Evolutionary conservation across 257 asterid species (phyloP), one percentile per base, ranked within the genome.

Genomic region (Nemophila menziesii): DNA sequence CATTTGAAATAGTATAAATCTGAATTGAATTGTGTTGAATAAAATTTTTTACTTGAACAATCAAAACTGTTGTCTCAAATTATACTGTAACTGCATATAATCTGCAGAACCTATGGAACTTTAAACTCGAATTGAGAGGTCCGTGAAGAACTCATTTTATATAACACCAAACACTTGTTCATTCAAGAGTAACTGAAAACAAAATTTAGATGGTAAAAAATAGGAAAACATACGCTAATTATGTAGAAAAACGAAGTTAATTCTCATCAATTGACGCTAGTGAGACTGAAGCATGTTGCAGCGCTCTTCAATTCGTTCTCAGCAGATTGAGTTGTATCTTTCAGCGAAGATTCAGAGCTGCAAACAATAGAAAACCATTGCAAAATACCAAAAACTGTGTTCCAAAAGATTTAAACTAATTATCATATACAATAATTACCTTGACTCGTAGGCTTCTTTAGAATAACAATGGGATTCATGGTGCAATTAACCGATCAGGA

Each of bases 201-300:
- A 43, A 29, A 12, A 18, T 16, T 41, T 19, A 29, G 22, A 21
- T 8, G n/a, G 19, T 27, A 15, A 26, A 48, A 26, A 40, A 41
- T 24, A 41, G 9, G 12, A 26, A 16, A 22, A 52, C 49, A 48
- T 52, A 52, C 58, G n/a, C 49, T 41, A 40, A 16, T 39, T 22
- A 42, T 17, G 18, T 41, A 41, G 19, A 17, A 33, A 44, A 33
- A 24, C 8, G 23, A 46, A 39, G 24, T 33, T 49, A 22, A 33
- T 38, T n/a, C 44, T 58, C 22, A 48, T 65, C 61, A 71, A 43
- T 71, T 78, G 63, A 75, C 70, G 53, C 92, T 80, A 49, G 93
- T 81, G 47, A 85, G 89, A 70, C 80, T 81, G 69, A 81, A 81
- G 54, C 79, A 71, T 46, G 93, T 80, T 29, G 89, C 96, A 33